phyloP scores from a whole-genome alignment of 768 basidiomycete species.

The Trichaptum fuscoviolaceum region DNA sequence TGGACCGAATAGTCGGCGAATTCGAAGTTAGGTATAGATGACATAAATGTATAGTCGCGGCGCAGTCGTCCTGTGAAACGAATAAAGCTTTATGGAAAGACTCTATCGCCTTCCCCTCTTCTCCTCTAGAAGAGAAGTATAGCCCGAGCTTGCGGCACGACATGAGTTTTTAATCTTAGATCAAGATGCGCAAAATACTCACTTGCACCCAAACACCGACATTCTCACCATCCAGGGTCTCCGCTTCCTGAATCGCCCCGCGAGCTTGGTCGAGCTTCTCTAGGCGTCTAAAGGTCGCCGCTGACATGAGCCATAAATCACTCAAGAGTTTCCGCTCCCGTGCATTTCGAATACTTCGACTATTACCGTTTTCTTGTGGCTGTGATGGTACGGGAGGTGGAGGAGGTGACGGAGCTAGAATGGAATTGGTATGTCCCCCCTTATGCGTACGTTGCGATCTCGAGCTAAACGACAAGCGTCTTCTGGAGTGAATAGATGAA shows the following conservation, averaged over 20 bases:
- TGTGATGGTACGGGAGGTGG: constrained; percentile 36
- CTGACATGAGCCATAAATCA: constrained; percentile 89
- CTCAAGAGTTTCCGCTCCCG: constrained; percentile 67
- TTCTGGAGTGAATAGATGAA: constrained; percentile 81
- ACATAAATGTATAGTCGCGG: constrained; percentile 75
- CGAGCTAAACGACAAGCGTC: constrained; percentile 27
- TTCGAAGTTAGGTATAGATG: constrained; percentile 56
- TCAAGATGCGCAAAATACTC: constrained; percentile 17
- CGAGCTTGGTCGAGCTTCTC: constrained; percentile 88
- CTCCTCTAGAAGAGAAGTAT: constrained; percentile 58
- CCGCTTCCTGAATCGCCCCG: constrained; percentile 93
- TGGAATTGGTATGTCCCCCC: constrained; percentile 5
- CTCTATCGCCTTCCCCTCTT: constrained; percentile 58
- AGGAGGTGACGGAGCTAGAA: constrained; percentile 20
- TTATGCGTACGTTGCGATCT: background rate
- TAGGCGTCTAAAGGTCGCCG: constrained; percentile 86
- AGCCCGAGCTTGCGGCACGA: constrained; percentile 53
- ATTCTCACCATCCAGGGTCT: constrained; percentile 80
- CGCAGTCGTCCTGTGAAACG: constrained; percentile 70
- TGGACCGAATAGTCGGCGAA: constrained; percentile 10
- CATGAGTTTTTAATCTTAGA: background rate
- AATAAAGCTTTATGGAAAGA: constrained; percentile 88
- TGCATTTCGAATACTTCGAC: constrained; percentile 34
- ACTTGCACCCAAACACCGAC: constrained; percentile 95
- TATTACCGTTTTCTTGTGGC: constrained; percentile 30